Evolutionary conservation across 805 yeast genomes (phyloP), one percentile per base, ranked within the genome.

Genomic region (Barnettozyma pratensis): DNA sequence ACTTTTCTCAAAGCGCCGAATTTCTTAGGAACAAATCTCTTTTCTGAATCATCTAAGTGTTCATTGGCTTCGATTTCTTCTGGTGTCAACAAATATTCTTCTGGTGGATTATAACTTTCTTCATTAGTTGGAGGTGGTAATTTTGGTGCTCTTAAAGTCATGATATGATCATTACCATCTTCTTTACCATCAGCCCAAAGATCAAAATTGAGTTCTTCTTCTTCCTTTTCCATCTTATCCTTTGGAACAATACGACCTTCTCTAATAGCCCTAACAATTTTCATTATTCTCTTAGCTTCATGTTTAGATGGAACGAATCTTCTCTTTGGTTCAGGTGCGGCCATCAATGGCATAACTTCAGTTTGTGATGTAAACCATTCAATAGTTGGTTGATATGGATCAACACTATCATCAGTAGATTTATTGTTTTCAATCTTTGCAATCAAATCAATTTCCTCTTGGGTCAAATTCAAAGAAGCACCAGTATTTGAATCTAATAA

Each of bases 81-180:
- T 42, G 81, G 86, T 11, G 81, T 81, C 52, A 88, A 70, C 56
- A 94, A 70, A 61, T 94, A 94, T 72, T 94, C 99, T 62, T 77
- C 96, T 5, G 99, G 99, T 36, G 99, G 99, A 64, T 94, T 94
- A 68, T 94, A 94, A 60, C 94, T 83, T 71, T 92, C 97, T 57
- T 92, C 99, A 63, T 94, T 81, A 1, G 97, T 88, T 49, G 99
- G 99, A 35, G 97, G 98, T 12, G 96, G 82, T 59, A 89, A 58
- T 67, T 94, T 92, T 37, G 99, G 99, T 12, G 99, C 99, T 63
- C 96, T 81, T 58, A 92, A 73, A 54, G 81, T 89, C 96, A 90
- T 90, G 42, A 89, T 73, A 67, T 91, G 96, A 61, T 90, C 96
- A 36, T 70, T 68, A 4, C 74, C 65, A 45, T 77, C 80, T 39